Evolutionary conservation across 352 stramenopile genomes (phyloP).

Genomic region (Phytophthora brassicae): DNA sequence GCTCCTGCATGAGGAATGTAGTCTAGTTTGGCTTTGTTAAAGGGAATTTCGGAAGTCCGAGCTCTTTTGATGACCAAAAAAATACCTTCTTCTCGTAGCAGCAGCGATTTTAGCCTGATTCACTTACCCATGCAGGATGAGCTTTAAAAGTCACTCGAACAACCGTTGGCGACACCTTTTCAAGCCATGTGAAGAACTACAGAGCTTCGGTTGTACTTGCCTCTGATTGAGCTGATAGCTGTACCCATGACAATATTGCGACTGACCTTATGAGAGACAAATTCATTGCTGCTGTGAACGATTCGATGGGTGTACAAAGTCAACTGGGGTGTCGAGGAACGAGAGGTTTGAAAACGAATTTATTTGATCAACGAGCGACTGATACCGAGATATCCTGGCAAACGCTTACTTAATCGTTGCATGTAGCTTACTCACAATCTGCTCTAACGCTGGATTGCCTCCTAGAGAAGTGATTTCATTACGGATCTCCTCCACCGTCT

Average conservation of each 20-base stretch:
- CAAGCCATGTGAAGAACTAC: slow-evolving; percentile 37
- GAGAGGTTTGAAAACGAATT: slow-evolving; percentile 60
- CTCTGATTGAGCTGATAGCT: background rate
- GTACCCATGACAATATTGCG: slow-evolving; percentile 44
- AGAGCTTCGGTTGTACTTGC: slow-evolving; percentile 48
- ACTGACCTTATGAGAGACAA: slow-evolving; percentile 20
- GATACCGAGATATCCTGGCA: slow-evolving; percentile 22
- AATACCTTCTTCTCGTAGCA: background rate
- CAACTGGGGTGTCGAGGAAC: slow-evolving; percentile 38
- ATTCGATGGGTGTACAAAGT: slow-evolving; percentile 40
- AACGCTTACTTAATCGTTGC: slow-evolving; percentile 39
- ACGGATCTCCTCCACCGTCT: slow-evolving; percentile 47
- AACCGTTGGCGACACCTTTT: slow-evolving; percentile 42
- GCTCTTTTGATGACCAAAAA: background rate
- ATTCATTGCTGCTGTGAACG: slow-evolving; percentile 44
- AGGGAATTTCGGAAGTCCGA: background rate
- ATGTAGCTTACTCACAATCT: slow-evolving; percentile 60
- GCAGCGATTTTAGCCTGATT: background rate
- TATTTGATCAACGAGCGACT: slow-evolving; percentile 78
- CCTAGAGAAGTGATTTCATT: slow-evolving; percentile 49
- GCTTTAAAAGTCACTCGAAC: too few species aligned
- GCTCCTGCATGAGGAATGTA: background rate
- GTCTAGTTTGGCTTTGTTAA: background rate
- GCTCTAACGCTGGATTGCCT: slow-evolving; percentile 58
- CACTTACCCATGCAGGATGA: background rate